Percentiles rank a stretch among this genome's conserved stretches.
These are phyloP conservation scores for Apiotrichum laibachii DNA, from an alignment of 1,284 basidiomycete species.

Conservation along the genomic window DNA sequence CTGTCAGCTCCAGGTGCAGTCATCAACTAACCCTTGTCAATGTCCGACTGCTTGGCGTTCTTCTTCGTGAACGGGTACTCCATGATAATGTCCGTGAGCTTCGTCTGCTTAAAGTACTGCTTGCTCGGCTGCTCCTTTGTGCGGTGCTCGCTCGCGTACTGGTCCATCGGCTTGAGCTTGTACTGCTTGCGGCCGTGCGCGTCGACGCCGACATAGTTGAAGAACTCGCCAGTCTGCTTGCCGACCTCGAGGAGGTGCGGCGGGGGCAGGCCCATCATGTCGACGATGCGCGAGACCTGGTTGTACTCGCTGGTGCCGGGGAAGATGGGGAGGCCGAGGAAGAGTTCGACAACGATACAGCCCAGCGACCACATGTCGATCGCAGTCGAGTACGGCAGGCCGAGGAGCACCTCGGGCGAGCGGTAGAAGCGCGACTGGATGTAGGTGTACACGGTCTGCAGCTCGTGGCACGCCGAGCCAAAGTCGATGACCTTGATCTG, in stretches of 20 bases:
- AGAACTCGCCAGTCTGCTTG: conserved; percentile 94
- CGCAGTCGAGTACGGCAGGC: conserved; percentile 87
- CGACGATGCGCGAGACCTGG: conserved; percentile 91
- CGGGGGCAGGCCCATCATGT: conserved; percentile 97
- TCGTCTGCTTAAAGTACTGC: conserved; percentile 95
- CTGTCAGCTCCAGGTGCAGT: not conserved
- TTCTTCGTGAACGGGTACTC: conserved; percentile 83
- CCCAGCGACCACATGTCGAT: conserved; percentile 99
- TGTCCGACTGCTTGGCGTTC: conserved; percentile 75
- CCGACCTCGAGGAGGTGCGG: conserved; percentile 91
- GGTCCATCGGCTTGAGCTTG: conserved; percentile 85
- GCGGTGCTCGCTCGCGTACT: conserved; percentile 92
- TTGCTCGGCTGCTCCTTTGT: conserved; percentile 95
- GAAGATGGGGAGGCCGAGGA: conserved; percentile 92
- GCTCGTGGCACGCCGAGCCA: conserved; percentile 96
- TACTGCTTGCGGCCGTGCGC: conserved; percentile 83
- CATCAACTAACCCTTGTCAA: conserved; percentile 75
- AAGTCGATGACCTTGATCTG: conserved; percentile 99
- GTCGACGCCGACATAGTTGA: conserved; percentile 72
- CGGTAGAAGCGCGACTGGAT: conserved; percentile 99
- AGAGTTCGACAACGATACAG: conserved; percentile 97
- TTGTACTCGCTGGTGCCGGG: conserved; percentile 99
- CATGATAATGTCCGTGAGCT: conserved; percentile 92
- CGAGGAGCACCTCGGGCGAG: conserved; percentile 93
- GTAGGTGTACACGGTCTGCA: conserved; percentile 98